Evolutionary conservation across 345 rosid genomes (phyloP), one percentile per base, ranked within the genome.

Genomic region (Limnanthes douglasii): DNA sequence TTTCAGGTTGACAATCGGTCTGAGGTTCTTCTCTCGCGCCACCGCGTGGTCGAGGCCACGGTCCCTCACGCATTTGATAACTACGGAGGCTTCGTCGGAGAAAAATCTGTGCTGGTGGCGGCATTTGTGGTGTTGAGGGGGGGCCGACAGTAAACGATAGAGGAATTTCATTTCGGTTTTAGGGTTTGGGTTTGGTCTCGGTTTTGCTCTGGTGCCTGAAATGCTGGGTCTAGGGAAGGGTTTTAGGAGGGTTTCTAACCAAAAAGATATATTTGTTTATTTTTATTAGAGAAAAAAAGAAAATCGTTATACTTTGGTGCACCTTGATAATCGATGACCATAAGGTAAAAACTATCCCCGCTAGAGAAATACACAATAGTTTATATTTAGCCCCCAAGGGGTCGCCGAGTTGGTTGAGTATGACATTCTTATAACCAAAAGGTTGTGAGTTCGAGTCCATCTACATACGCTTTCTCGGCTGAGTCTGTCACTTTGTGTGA

Each of bases 31-130:
- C 41, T 84, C 95, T 34, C 92, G 64, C 56, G 70, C 86, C 6
- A 90, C 95, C 1, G 70, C 84, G 63, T 90, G 98, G 65, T 84
- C 98, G 13, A 90, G 78, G n/a, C 95, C 95, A 17, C 98, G 69
- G 77, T 90, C 95, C 39, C 84, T 72, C 3, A 68, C 63, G 52
- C 60, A 69, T 50, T 51, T 67, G 61, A 55, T 36, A 21, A 60
- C 37, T 2, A 66, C 37, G n/a, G 56, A 45, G 45, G 64, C 28
- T 33, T 57, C 21, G 10, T 60, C 63, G 33, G 16, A 11, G 41
- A 60, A 68, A 37, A 59, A 11, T 20, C 57, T 54, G 41, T 23
- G 16, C 12, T 32, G 10, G 0, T 52, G 59, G 32, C 47, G 71
- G n/a, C n/a, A n/a, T n/a, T n/a, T n/a, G 45, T 28, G 5, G 34